Evolutionary conservation across 768 basidiomycete genomes (phyloP).

Genomic region (Asterophora parasitica): DNA sequence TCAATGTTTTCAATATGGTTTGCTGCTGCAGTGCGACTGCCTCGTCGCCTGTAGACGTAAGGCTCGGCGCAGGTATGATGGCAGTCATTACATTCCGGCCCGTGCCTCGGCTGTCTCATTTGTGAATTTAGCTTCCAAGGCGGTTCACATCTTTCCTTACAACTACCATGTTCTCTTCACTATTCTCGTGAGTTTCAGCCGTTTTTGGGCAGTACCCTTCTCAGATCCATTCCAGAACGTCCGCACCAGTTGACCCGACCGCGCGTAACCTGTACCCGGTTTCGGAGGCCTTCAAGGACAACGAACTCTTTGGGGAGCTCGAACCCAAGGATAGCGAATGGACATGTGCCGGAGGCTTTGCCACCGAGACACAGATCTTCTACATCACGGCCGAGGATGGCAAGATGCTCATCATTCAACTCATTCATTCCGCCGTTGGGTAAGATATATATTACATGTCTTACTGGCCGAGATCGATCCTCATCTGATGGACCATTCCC

Average conservation of each 20-base stretch:
- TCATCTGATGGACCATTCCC: constrained; percentile 2
- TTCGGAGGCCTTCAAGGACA: constrained; percentile 48
- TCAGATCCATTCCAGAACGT: constrained; percentile 34
- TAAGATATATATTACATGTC: constrained; percentile 11
- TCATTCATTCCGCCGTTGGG: constrained; percentile 22
- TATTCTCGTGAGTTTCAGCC: constrained; percentile 64
- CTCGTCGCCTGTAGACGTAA: too few species aligned
- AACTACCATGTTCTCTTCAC: constrained; percentile 67
- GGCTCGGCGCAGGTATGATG: too few species aligned
- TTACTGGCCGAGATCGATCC: constrained; percentile 10
- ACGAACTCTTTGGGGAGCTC: constrained; percentile 72
- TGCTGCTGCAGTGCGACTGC: too few species aligned
- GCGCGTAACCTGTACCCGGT: constrained; percentile 85
- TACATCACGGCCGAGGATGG: constrained; percentile 84
- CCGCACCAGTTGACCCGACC: constrained; percentile 53
- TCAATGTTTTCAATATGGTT: too few species aligned
- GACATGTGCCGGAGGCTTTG: constrained; percentile 79
- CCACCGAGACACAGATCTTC: constrained; percentile 86
- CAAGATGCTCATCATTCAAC: constrained; percentile 26
- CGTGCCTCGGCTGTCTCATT: constrained; percentile 9
- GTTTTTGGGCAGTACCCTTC: not conserved
- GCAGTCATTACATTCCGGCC: too few species aligned
- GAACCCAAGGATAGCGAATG: constrained; percentile 75
- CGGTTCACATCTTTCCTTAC: constrained; percentile 10
- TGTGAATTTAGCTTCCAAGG: constrained; percentile 1